phyloP scores from a whole-genome alignment of 2,329 filamentous ascomycete genomes.

The Talaromyces islandicus region DNA sequence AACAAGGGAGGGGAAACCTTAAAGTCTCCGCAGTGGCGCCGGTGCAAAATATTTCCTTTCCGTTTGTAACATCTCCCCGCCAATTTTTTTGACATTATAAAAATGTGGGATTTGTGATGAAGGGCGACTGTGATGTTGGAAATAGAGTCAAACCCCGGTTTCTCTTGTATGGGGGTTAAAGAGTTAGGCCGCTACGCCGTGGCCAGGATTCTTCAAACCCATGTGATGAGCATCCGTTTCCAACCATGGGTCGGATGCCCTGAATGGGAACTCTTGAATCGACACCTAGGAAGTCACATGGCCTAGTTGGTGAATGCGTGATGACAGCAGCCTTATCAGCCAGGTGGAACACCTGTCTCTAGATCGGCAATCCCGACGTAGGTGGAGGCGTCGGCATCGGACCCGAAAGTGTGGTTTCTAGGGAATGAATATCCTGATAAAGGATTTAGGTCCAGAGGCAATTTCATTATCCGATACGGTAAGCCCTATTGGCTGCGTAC shows the following conservation, averaged over 20 bases:
- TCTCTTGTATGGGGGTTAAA: no score
- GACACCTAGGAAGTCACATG: neutral
- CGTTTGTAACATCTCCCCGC: neutral
- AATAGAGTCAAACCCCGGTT: neutral
- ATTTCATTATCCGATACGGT: neutral
- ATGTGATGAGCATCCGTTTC: neutral
- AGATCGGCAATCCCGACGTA: neutral
- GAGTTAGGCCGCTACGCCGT: neutral
- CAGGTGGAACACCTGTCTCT: neutral
- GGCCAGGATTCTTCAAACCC: neutral
- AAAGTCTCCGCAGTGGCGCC: neutral
- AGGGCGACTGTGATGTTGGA: neutral
- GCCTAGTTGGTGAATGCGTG: neutral
- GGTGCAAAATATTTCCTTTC: neutral
- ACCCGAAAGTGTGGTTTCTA: neutral
- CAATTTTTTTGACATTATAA: neutral
- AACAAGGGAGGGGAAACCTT: neutral
- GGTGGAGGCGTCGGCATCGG: neutral
- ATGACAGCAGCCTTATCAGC: neutral
- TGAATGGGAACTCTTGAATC: neutral
- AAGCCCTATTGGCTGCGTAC: neutral
- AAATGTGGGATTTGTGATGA: neutral
- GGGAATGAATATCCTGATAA: neutral
- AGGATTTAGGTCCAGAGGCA: neutral
- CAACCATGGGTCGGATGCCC: neutral